Conservation (phyloP, 2,329 filamentous ascomycete genomes). For the Pseudogymnoascus sp. region DNA sequence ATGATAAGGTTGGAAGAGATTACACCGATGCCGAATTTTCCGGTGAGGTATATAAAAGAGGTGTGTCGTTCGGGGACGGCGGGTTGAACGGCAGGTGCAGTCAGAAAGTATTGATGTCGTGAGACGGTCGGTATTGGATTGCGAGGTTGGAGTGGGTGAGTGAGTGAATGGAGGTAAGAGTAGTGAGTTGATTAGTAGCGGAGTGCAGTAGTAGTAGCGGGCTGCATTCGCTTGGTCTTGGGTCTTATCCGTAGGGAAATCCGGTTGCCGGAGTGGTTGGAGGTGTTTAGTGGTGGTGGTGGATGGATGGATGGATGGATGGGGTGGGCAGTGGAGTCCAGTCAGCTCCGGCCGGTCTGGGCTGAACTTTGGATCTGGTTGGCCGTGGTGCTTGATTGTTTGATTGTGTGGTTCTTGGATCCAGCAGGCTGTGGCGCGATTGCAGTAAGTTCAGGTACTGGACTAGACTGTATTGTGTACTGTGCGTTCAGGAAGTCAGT, state of each 20-base stretch:
- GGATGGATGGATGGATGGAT: background rate
- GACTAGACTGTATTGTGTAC: background rate
- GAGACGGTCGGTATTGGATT: conserved; percentile 3
- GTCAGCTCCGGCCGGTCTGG: background rate
- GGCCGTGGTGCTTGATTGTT: background rate
- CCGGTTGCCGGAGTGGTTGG: background rate
- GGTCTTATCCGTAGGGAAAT: conserved; percentile 7
- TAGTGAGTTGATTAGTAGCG: background rate
- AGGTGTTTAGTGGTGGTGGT: background rate
- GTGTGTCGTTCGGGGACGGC: background rate
- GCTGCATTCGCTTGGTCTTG: conserved; percentile 5
- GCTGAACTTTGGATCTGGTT: background rate
- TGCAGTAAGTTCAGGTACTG: background rate
- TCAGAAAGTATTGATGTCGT: conserved; percentile 1
- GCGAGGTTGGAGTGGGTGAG: background rate
- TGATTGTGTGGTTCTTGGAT: background rate
- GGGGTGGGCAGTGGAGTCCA: background rate
- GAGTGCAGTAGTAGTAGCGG: background rate
- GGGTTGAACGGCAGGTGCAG: background rate
- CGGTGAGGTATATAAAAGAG: background rate
- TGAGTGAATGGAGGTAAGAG: background rate
- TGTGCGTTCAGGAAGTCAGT: background rate
- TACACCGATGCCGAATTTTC: conserved; percentile 6
- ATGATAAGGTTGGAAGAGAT: background rate
- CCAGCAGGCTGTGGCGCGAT: conserved; percentile 3